These are phyloP conservation scores for Oemleria cerasiformis DNA, from an alignment of 306 rosid species.

Conservation along the genomic window DNA sequence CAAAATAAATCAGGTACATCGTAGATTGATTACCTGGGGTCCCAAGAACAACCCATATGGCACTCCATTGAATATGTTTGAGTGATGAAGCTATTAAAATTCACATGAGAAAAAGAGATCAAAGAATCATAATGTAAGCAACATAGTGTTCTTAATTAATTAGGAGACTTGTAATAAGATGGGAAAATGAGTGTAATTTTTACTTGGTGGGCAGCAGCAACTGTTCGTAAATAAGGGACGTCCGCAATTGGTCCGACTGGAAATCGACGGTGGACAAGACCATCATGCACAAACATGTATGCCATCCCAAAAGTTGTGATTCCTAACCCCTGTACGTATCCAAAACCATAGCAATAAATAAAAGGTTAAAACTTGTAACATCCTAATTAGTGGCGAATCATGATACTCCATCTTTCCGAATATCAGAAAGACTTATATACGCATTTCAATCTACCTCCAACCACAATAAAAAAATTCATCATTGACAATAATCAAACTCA, in stretches of 20 bases:
- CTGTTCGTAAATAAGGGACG: conserved; percentile 75
- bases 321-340: conserved; percentile 63
- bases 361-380: no score
- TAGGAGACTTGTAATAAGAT: neutral
- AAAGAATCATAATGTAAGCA: neutral
- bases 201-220: conserved; percentile 89
- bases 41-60: conserved; percentile 93
- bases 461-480: no score
- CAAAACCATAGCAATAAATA: neutral
- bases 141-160: no score
- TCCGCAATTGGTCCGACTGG: conserved; percentile 89
- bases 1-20: no score
- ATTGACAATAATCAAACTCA: no score
- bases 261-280: conserved; percentile 82
- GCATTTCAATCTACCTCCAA: no score
- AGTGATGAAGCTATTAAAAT: conserved; percentile 62
- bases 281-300: conserved; percentile 96
- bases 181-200: conserved; percentile 1
- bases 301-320: conserved; percentile 89
- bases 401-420: no score
- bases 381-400: no score
- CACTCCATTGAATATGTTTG: conserved; percentile 64
- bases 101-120: neutral
- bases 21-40: conserved; percentile 48
- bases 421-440: no score